phyloP scores from a whole-genome alignment of 2,329 filamentous ascomycete genomes.

The Alternaria sp. region DNA sequence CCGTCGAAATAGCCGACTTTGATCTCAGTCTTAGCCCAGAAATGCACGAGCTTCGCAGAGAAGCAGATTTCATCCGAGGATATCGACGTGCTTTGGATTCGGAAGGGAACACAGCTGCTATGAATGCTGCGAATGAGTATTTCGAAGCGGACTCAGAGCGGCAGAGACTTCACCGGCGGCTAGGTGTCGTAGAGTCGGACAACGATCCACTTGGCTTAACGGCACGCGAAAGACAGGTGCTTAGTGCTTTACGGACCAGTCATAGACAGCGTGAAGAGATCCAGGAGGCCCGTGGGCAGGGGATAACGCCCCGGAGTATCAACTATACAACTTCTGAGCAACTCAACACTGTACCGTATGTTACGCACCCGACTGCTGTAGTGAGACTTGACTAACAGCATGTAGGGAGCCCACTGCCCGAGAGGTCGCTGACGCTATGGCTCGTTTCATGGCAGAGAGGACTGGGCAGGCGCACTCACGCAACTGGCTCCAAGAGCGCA shows the following conservation, averaged over 20 bases:
- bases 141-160: slow-evolving; percentile 53
- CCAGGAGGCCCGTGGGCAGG: slow-evolving; percentile 53
- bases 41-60: slow-evolving; percentile 60
- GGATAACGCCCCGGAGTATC: slow-evolving; percentile 51
- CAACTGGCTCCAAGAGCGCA: slow-evolving; percentile 31
- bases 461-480: slow-evolving; percentile 25
- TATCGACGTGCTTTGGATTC: slow-evolving; percentile 53
- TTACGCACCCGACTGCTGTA: slow-evolving; percentile 11
- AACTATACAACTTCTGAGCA: slow-evolving; percentile 51
- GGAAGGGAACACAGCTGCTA: slow-evolving; percentile 49
- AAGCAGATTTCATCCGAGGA: slow-evolving; percentile 55
- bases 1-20: slow-evolving; percentile 65
- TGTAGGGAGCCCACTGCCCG: slow-evolving; percentile 28
- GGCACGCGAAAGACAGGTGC: slow-evolving; percentile 56
- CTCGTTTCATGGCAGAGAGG: slow-evolving; percentile 35
- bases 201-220: slow-evolving; percentile 59
- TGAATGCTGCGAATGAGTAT: slow-evolving; percentile 55
- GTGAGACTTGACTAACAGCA: slow-evolving; percentile 13
- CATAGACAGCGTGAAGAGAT: slow-evolving; percentile 53
- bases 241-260: slow-evolving; percentile 56
- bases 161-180: slow-evolving; percentile 42
- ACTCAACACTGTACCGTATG: slow-evolving; percentile 38
- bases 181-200: slow-evolving; percentile 52
- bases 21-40: slow-evolving; percentile 42
- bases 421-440: slow-evolving; percentile 32